phyloP scores from a whole-genome alignment of 2,329 filamentous ascomycete genomes.

The Fusarium sp. region DNA sequence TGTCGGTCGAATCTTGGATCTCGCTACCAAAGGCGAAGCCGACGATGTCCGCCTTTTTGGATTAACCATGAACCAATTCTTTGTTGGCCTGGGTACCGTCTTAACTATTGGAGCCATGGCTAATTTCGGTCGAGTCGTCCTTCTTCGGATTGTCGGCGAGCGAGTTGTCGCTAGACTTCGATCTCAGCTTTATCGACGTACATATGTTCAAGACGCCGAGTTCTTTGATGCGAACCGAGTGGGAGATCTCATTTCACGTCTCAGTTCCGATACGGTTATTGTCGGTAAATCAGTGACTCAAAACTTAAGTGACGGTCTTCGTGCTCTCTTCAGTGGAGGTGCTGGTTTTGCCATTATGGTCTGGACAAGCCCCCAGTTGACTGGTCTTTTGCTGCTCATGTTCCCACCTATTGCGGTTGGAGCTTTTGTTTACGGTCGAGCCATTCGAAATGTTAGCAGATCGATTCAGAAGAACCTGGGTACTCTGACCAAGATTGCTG shows the following conservation, averaged over 20 bases:
- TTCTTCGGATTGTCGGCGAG: constrained; percentile 94
- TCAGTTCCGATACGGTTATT: constrained; percentile 96
- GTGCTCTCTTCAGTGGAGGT: constrained; percentile 87
- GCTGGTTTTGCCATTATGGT: constrained; percentile 94
- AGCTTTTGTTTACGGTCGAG: constrained; percentile 90
- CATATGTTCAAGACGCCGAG: constrained; percentile 96
- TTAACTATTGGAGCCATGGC: constrained; percentile 86
- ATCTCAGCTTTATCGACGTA: constrained; percentile 89
- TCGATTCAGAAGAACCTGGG: constrained; percentile 95
- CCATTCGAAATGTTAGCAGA: constrained; percentile 89
- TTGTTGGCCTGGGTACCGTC: constrained; percentile 79
- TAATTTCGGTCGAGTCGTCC: constrained; percentile 94
- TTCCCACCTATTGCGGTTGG: constrained; percentile 91
- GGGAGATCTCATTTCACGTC: constrained; percentile 93
- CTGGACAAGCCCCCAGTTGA: constrained; percentile 93
- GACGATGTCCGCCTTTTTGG: constrained; percentile 83
- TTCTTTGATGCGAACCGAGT: constrained; percentile 99
- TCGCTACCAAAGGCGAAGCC: constrained; percentile 79
- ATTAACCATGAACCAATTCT: constrained; percentile 88
- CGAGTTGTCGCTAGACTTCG: constrained; percentile 91
- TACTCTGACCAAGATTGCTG: constrained; percentile 94
- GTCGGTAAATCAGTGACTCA: constrained; percentile 99
- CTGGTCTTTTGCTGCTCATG: constrained; percentile 85
- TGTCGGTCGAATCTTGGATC: constrained; percentile 94
- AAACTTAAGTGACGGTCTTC: constrained; percentile 95